Evolutionary conservation across 2,329 filamentous ascomycete genomes (phyloP).

Genomic region (Nemania sp.): DNA sequence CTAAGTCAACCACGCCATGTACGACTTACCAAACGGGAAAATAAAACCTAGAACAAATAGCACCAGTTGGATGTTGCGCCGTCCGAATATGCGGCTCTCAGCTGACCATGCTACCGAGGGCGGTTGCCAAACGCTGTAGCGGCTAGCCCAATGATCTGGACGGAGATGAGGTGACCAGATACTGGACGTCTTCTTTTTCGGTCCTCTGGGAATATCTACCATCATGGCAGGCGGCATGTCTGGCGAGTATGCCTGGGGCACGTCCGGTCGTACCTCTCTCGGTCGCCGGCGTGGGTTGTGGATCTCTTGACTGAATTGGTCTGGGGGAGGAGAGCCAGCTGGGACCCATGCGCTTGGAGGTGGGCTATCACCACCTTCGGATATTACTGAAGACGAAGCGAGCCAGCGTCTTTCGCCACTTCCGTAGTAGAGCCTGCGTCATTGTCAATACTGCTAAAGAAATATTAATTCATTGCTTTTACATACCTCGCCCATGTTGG

Average conservation of each 20-base stretch:
- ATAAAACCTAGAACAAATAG: conserved; percentile 83
- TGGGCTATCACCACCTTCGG: conserved; percentile 62
- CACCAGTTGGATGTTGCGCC: conserved; percentile 79
- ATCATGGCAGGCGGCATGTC: conserved; percentile 54
- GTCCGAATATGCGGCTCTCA: conserved; percentile 70
- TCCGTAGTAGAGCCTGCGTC: conserved; percentile 74
- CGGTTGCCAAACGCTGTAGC: conserved; percentile 77
- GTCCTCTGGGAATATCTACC: conserved; percentile 48
- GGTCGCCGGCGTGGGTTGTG: conserved; percentile 50
- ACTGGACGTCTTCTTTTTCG: conserved; percentile 66
- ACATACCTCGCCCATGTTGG: conserved; percentile 67
- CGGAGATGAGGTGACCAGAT: conserved; percentile 81
- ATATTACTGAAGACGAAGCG: conserved; percentile 61
- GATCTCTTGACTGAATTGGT: conserved; percentile 57
- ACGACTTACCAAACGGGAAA: conserved; percentile 74
- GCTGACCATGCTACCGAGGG: conserved; percentile 75
- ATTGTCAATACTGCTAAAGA: conserved; percentile 15
- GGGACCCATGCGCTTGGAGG: conserved; percentile 57
- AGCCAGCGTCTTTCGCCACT: conserved; percentile 71
- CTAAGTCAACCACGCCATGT: background rate
- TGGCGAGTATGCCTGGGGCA: conserved; percentile 56
- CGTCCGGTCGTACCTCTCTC: conserved; percentile 48
- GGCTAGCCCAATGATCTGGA: conserved; percentile 69
- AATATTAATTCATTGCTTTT: background rate
- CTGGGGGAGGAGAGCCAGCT: conserved; percentile 63